Conservation (phyloP, 441 rosid genomes). For the Syzygium malaccense region DNA sequence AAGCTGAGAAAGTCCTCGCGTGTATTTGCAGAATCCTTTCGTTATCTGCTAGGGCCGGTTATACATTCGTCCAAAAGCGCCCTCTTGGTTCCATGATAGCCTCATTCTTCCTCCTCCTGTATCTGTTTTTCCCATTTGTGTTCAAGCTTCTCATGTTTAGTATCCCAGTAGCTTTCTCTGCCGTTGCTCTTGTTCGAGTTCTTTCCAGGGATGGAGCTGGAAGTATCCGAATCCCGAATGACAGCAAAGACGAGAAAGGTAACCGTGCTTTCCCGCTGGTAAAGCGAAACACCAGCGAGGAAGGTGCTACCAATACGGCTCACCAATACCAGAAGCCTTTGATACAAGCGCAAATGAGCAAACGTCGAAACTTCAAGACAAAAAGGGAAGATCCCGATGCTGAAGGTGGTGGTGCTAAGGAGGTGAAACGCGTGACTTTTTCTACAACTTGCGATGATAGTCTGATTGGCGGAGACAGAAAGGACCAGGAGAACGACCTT, state of each 20-base stretch:
- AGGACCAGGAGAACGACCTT: neutral
- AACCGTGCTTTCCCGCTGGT: neutral
- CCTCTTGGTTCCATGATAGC: slow-evolving; percentile 36
- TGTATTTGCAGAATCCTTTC: slow-evolving; percentile 29
- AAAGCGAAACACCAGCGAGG: neutral
- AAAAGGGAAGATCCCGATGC: neutral
- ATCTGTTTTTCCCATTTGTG: slow-evolving; percentile 44
- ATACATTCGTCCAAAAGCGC: slow-evolving; percentile 28
- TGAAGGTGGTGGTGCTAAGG: neutral
- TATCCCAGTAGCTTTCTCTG: slow-evolving; percentile 36
- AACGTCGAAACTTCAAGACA: slow-evolving; percentile 23
- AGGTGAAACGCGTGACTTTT: slow-evolving; percentile 16
- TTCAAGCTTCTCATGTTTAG: slow-evolving; percentile 46
- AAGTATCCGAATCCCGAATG: neutral
- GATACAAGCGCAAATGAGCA: slow-evolving; percentile 33
- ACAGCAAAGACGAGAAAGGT: neutral
- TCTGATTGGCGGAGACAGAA: slow-evolving; percentile 13
- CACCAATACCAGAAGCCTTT: neutral
- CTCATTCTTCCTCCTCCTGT: slow-evolving; percentile 25
- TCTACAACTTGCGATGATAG: slow-evolving; percentile 10
- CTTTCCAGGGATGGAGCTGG: slow-evolving; percentile 15
- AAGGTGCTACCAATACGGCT: neutral
- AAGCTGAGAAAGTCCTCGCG: slow-evolving; percentile 25
- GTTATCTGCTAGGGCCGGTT: slow-evolving; percentile 21
- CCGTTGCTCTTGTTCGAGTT: slow-evolving; percentile 17